phyloP scores from a whole-genome alignment of 352 stramenopile genomes.

The Phytophthora ramorum region DNA sequence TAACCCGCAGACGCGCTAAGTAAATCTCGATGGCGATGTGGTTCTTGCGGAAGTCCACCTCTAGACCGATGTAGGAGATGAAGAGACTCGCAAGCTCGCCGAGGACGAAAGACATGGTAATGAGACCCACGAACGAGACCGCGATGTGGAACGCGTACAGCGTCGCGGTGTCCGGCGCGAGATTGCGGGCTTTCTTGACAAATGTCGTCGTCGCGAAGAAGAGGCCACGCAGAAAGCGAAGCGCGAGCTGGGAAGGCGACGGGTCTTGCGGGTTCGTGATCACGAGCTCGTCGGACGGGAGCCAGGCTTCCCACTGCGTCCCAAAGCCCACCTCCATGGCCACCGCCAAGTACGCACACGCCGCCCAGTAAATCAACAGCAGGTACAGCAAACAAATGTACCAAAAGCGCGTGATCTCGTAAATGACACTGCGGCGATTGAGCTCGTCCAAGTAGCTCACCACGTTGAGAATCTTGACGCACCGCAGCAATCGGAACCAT shows the following conservation, averaged over 20 bases:
- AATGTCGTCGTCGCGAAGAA: slow-evolving; percentile 56
- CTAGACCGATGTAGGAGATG: slow-evolving; percentile 55
- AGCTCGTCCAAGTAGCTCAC: slow-evolving; percentile 63
- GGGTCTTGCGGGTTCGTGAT: slow-evolving; percentile 36
- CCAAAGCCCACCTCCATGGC: slow-evolving; percentile 49
- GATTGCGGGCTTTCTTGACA: slow-evolving; percentile 53
- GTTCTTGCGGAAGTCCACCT: slow-evolving; percentile 65
- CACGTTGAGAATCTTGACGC: slow-evolving; percentile 61
- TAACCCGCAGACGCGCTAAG: slow-evolving; percentile 43
- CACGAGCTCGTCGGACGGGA: slow-evolving; percentile 42
- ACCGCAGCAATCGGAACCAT: slow-evolving; percentile 49
- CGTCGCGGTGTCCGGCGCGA: slow-evolving; percentile 32
- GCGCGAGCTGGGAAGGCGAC: slow-evolving; percentile 35
- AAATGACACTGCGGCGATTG: slow-evolving; percentile 59
- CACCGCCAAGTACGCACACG: slow-evolving; percentile 58
- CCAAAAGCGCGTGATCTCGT: slow-evolving; percentile 61
- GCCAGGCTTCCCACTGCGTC: slow-evolving; percentile 59
- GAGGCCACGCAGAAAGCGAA: slow-evolving; percentile 47
- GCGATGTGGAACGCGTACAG: slow-evolving; percentile 49
- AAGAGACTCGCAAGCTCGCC: slow-evolving; percentile 57
- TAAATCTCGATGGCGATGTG: slow-evolving; percentile 57
- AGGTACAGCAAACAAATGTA: slow-evolving; percentile 65
- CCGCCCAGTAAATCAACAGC: slow-evolving; percentile 65
- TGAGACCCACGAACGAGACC: slow-evolving; percentile 47
- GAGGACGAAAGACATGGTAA: slow-evolving; percentile 61